A percentile compares a stretch with the other conserved stretches of the same genome.
phyloP scores from a whole-genome alignment of 108 stramenopile species.

The Stephanodiscus minutulus region DNA sequence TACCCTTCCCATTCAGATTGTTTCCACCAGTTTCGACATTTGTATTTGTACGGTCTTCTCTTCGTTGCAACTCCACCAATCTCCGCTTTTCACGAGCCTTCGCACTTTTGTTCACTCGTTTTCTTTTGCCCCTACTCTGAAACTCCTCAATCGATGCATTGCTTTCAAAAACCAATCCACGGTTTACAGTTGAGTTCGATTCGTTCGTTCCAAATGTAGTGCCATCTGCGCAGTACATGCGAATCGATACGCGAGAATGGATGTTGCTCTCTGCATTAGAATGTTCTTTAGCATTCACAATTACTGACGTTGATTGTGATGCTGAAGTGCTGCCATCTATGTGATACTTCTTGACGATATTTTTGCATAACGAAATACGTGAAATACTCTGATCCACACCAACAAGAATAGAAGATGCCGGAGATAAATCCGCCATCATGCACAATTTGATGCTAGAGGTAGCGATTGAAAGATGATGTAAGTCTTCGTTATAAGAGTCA shows the following conservation, averaged over 20 bases:
- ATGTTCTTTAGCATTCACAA: background rate
- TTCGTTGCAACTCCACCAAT: constrained; percentile 45
- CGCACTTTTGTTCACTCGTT: constrained; percentile 88
- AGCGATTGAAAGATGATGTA: background rate
- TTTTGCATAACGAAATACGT: constrained; percentile 71
- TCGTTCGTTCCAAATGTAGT: constrained; percentile 63
- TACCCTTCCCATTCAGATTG: background rate
- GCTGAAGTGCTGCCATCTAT: constrained; percentile 49
- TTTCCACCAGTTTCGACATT: background rate
- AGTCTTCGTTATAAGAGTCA: background rate
- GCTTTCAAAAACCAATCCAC: constrained; percentile 74
- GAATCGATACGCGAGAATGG: constrained; percentile 38
- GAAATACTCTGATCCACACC: constrained; percentile 90
- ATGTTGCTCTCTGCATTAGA: constrained; percentile 1
- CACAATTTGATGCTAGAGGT: constrained; percentile 65
- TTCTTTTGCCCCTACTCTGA: constrained; percentile 57
- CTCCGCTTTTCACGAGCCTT: constrained; percentile 69
- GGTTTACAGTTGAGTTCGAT: constrained; percentile 6
- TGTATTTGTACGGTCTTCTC: background rate
- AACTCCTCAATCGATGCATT: constrained; percentile 56
- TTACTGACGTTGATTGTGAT: background rate
- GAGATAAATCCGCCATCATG: constrained; percentile 70
- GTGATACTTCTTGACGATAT: constrained; percentile 81
- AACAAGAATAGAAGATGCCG: constrained; percentile 40
- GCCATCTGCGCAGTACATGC: constrained; percentile 71